Base-by-base conservation (phyloP, 225 moss, liverwort and hornwort genomes). In the Anthoceros angustus region DNA sequence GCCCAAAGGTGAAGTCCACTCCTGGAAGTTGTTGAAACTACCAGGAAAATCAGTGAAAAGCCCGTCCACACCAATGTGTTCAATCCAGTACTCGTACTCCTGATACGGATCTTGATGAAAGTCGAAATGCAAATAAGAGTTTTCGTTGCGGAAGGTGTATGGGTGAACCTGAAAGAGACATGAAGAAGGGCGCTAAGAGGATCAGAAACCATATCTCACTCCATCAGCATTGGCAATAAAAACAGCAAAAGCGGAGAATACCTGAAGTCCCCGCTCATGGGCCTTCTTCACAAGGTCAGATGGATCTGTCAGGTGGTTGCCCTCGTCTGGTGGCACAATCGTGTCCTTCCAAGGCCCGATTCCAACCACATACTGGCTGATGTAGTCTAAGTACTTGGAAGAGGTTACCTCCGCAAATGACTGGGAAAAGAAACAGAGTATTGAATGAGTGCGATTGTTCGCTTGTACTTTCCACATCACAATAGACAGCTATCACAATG, bases 261-360 rank as follows among this genome's bases (percentile, higher is more conserved):
- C 92, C 92, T 85, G 84, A 66, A 92, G 72, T 5, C 79, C 76
- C 21, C 79, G 70, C 26, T 79, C 71, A 75, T 92, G 92, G 21
- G 88, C 88, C 66, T 80, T 86, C 11, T 71, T 39, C 49, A 92
- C 79, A 40, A 92, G 75, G 70, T 92, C 88, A 23, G 88, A 88
- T 21, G 92, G 79, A 25, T n/a, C 15, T 39, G 48, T 67, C 68
- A 92, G 41, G 72, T 80, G 83, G 74, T 92, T 88, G n/a, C 74
- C 66, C 38, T 25, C 42, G 38, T 72, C 68, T 0, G 80, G 72
- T 9, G 86, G 86, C 26, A 83, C 88, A 62, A 88, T 69, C 5
- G 77, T 77, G 66, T 92, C 88, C 69, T 98, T 98, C 88, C 84
- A 84, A 48, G 92, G 95, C 70, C 95, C 92, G 40, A 98, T 68